Conservation (phyloP, 495 filamentous ascomycete species). For the Pseudomonodictys pantanalensis region DNA sequence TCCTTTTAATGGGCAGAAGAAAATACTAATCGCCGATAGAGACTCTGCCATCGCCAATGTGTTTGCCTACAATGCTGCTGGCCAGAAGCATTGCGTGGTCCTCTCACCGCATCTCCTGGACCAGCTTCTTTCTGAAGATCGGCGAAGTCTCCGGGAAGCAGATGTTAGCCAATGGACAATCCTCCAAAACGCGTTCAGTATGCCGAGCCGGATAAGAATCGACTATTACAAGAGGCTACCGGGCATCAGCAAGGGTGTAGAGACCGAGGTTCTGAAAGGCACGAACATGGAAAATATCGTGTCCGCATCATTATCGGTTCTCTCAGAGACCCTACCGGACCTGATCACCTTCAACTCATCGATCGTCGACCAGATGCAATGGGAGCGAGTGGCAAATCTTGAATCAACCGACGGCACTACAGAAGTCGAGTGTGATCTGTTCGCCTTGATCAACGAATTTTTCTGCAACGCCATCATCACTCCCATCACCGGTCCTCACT, state of each 20-base stretch:
- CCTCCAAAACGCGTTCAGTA: slow-evolving; percentile 52
- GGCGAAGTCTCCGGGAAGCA: slow-evolving; percentile 36
- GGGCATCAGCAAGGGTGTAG: slow-evolving; percentile 41
- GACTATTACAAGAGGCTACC: slow-evolving; percentile 38
- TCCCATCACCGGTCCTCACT: slow-evolving; percentile 53
- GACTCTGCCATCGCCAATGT: slow-evolving; percentile 46
- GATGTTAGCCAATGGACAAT: slow-evolving; percentile 43
- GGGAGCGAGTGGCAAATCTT: slow-evolving; percentile 54
- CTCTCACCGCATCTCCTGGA: slow-evolving; percentile 51
- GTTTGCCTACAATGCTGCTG: slow-evolving; percentile 53
- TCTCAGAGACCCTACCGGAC: slow-evolving; percentile 49
- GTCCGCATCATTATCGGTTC: slow-evolving; percentile 34
- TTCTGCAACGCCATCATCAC: slow-evolving; percentile 51
- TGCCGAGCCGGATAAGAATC: slow-evolving; percentile 39
- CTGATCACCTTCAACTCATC: slow-evolving; percentile 59
- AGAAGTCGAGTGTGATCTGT: slow-evolving; percentile 29
- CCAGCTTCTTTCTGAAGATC: slow-evolving; percentile 45
- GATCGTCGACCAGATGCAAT: slow-evolving; percentile 57
- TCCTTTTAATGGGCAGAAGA: neutral
- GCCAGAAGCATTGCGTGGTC: slow-evolving; percentile 51
- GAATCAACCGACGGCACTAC: slow-evolving; percentile 34
- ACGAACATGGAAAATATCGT: slow-evolving; percentile 46
- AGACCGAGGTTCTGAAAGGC: slow-evolving; percentile 47
- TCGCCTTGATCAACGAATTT: slow-evolving; percentile 54
- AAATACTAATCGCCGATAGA: slow-evolving; percentile 22